These are phyloP conservation scores for Paratinospora sagittata DNA, from an alignment of 164 flowering plant species.

Conservation along the genomic window DNA sequence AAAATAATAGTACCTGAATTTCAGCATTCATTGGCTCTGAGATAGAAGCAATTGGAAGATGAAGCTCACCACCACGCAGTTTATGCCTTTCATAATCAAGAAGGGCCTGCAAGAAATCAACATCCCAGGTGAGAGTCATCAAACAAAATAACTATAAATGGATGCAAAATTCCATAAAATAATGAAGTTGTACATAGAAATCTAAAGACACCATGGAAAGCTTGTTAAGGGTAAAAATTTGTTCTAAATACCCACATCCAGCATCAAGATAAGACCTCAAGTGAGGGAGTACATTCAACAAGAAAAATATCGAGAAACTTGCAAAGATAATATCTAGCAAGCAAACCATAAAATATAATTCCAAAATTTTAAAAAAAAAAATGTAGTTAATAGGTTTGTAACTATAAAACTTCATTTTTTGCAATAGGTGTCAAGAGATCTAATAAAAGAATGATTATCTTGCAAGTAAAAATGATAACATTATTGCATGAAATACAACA, in stretches of 20 bases:
- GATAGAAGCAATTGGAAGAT: constrained; percentile 27
- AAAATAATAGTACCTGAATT: constrained; percentile 36
- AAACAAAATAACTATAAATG: neutral
- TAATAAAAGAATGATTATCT: neutral
- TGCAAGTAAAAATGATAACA: neutral
- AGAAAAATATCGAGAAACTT: no score
- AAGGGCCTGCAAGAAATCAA: constrained; percentile 49
- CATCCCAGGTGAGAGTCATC: neutral
- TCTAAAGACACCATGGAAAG: neutral
- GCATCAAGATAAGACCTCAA: no score
- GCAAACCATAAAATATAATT: no score
- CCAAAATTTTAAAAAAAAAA: no score
- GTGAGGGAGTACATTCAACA: no score
- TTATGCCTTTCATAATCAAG: constrained; percentile 75
- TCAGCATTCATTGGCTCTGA: constrained; percentile 38
- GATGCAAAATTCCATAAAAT: neutral
- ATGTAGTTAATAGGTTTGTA: no score
- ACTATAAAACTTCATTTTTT: no score
- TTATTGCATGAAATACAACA: neutral
- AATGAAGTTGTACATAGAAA: neutral
- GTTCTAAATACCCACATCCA: no score
- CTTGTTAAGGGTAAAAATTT: no score
- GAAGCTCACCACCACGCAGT: constrained; percentile 48
- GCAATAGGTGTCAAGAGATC: neutral
- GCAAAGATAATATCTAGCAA: no score